phyloP scores from a whole-genome alignment of 495 filamentous ascomycete genomes.

The Lentithecium fluviatile region DNA sequence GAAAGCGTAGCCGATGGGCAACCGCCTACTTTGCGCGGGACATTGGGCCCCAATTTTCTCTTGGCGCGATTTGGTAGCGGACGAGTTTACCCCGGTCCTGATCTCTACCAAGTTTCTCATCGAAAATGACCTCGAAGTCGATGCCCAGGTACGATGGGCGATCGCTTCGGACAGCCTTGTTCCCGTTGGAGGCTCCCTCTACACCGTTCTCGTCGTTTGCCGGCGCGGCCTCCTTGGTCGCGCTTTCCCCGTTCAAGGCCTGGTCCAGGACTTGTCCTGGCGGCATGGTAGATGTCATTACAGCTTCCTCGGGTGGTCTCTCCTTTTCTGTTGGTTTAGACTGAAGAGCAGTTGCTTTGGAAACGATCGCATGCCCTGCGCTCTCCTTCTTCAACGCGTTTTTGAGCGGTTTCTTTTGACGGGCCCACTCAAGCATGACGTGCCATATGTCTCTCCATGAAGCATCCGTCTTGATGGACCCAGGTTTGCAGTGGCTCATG shows the following conservation, averaged over 20 bases:
- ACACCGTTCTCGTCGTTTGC: conserved; percentile 37
- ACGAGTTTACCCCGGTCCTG: conserved; percentile 62
- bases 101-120: conserved; percentile 74
- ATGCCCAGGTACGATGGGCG: conserved; percentile 36
- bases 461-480: conserved; percentile 88
- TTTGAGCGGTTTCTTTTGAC: conserved; percentile 73
- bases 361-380: conserved; percentile 68
- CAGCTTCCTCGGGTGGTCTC: conserved; percentile 21
- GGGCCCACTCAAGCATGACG: conserved; percentile 86
- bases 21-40: conserved; percentile 59
- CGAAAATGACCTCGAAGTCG: conserved; percentile 70
- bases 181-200: conserved; percentile 24
- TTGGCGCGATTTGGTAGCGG: conserved; percentile 84
- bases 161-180: conserved; percentile 15
- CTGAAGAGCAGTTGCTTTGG: conserved; percentile 40
- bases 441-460: conserved; percentile 89
- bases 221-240: conserved; percentile 37
- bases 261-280: too few species aligned
- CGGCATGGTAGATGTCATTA: too few species aligned
- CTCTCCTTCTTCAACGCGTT: conserved; percentile 64
- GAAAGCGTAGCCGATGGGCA: not conserved
- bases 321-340: conserved; percentile 13
- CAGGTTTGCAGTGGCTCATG: conserved; percentile 80
- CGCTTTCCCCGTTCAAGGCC: too few species aligned
- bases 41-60: conserved; percentile 92